Conservation (phyloP, 1,284 basidiomycete genomes). For the Thecaphora thlaspeos region DNA sequence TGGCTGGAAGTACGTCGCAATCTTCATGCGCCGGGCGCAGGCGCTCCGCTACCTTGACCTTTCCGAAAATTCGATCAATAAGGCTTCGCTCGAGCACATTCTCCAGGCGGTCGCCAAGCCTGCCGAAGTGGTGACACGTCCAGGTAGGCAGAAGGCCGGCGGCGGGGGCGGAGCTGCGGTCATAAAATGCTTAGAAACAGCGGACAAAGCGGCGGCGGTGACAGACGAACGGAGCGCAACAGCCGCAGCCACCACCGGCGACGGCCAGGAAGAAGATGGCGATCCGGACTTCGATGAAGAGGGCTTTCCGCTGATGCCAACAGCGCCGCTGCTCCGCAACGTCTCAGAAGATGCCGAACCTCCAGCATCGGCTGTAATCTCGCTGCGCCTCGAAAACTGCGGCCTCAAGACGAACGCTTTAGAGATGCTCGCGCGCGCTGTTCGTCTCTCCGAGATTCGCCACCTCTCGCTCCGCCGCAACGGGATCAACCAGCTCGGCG, state of each 20-base stretch:
- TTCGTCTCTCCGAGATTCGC: slow-evolving; percentile 48
- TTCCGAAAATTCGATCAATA: slow-evolving; percentile 82
- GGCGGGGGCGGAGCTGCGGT: too few species aligned
- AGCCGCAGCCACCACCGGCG: slow-evolving; percentile 1
- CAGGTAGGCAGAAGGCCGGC: too few species aligned
- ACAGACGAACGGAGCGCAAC: neutral
- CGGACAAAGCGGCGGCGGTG: slow-evolving; percentile 1
- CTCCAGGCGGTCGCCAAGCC: slow-evolving; percentile 64
- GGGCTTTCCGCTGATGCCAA: slow-evolving; percentile 47
- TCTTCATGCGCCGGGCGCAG: slow-evolving; percentile 74
- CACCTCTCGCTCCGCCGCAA: slow-evolving; percentile 53
- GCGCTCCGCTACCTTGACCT: slow-evolving; percentile 80
- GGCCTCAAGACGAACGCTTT: slow-evolving; percentile 39
- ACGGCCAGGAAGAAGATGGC: slow-evolving; percentile 16
- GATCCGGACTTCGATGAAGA: slow-evolving; percentile 48
- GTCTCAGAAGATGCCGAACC: slow-evolving; percentile 27
- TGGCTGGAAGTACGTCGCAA: slow-evolving; percentile 78
- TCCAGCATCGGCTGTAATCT: slow-evolving; percentile 35
- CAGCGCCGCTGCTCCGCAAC: slow-evolving; percentile 39
- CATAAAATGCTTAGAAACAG: too few species aligned
- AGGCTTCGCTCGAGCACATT: slow-evolving; percentile 71
- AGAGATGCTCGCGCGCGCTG: slow-evolving; percentile 43
- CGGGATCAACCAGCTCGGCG: slow-evolving; percentile 33
- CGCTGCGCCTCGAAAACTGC: slow-evolving; percentile 52
- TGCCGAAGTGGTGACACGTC: slow-evolving; percentile 8